A percentile compares a stretch with the other conserved stretches of the same genome.
phyloP scores from a whole-genome alignment of 2,329 filamentous ascomycete genomes.

The Aspergillus calidoustus region DNA sequence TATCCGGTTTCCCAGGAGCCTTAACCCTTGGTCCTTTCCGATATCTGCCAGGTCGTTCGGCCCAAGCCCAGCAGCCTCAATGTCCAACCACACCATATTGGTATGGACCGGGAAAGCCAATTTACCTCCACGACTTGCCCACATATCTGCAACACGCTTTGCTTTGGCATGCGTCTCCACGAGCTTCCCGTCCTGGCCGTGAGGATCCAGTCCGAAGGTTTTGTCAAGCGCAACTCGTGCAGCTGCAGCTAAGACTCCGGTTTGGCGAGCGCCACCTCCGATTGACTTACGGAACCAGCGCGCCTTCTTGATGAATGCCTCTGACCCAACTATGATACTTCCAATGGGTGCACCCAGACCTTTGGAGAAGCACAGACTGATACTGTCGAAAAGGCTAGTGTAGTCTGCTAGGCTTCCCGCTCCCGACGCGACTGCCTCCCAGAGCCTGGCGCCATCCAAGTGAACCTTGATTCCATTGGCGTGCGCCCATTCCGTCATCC shows the following conservation, averaged over 20 bases:
- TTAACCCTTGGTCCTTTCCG: constrained; percentile 62
- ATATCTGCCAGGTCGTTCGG: constrained; percentile 58
- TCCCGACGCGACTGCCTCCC: constrained; percentile 77
- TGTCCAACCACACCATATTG: constrained; percentile 90
- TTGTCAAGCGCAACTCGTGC: constrained; percentile 79
- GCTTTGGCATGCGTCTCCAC: constrained; percentile 65
- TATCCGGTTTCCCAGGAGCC: constrained; percentile 61
- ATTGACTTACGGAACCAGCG: constrained; percentile 81
- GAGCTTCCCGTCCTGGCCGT: constrained; percentile 66
- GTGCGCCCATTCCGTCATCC: constrained; percentile 73
- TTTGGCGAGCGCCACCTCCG: constrained; percentile 77
- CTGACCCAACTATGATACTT: constrained; percentile 69
- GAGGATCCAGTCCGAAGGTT: constrained; percentile 67
- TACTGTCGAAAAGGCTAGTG: constrained; percentile 70
- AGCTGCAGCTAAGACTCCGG: constrained; percentile 75
- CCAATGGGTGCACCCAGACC: constrained; percentile 82
- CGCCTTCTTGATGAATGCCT: constrained; percentile 66
- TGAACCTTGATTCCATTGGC: constrained; percentile 70
- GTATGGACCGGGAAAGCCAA: constrained; percentile 74
- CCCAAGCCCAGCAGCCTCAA: constrained; percentile 63
- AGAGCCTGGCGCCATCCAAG: constrained; percentile 78
- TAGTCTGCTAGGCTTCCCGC: constrained; percentile 70
- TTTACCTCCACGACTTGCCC: constrained; percentile 71
- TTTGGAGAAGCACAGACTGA: constrained; percentile 81
- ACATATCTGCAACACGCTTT: constrained; percentile 65